Conservation (phyloP, 441 rosid genomes). For the Eruca vesicaria region DNA sequence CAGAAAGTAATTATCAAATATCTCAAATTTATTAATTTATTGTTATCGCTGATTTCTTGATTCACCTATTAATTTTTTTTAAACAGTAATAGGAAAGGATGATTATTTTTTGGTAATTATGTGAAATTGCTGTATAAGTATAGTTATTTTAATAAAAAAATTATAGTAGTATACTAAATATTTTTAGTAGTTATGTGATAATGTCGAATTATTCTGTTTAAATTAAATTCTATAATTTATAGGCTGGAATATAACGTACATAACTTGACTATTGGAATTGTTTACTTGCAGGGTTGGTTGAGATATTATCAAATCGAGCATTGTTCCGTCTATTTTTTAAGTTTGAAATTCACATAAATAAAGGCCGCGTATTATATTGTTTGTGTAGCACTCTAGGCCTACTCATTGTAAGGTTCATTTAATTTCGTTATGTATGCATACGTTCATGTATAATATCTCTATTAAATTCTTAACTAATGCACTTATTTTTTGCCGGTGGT, state of each 20-base stretch:
- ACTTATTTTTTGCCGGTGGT: not conserved
- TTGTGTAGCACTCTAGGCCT: constrained; percentile 6
- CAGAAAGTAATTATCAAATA: not conserved
- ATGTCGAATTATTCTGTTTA: not conserved
- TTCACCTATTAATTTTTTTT: not conserved
- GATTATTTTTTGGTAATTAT: not conserved
- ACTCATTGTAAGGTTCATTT: constrained; percentile 10
- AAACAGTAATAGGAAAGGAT: not conserved
- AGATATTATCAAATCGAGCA: constrained; percentile 1
- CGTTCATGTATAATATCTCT: not conserved
- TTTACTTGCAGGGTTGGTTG: constrained; percentile 28
- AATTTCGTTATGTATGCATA: not conserved
- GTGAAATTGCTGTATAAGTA: not conserved
- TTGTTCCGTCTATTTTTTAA: not conserved
- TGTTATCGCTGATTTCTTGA: not conserved
- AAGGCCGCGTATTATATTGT: constrained; percentile 5
- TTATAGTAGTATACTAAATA: not conserved
- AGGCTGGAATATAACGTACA: not conserved
- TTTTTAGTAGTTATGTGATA: not conserved
- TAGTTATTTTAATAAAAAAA: not conserved
- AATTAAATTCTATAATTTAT: not conserved
- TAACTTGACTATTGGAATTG: not conserved
- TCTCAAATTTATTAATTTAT: not conserved
- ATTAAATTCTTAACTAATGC: not conserved
- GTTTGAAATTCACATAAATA: constrained; percentile 17